These are phyloP conservation scores for Orobanche coerulescens DNA, from an alignment of 257 asterid species.

Conservation along the genomic window DNA sequence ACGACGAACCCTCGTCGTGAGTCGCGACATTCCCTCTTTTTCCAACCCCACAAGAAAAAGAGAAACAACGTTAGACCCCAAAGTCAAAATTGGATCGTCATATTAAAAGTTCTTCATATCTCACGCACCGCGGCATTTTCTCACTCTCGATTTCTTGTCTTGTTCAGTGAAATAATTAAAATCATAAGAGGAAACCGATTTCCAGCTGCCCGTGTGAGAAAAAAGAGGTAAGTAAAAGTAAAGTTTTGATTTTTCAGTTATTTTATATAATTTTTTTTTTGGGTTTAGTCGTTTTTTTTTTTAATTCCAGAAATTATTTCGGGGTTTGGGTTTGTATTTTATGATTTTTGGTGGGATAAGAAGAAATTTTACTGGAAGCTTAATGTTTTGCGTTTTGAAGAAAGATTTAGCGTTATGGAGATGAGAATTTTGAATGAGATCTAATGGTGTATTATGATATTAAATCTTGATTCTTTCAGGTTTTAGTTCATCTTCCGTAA, in stretches of 20 bases:
- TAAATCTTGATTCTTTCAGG: neutral
- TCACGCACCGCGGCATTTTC: constrained; percentile 1
- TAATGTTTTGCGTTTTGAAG: constrained; percentile 5
- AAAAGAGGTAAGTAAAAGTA: constrained; percentile 14
- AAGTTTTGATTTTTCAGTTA: constrained; percentile 23
- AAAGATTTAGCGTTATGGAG: neutral
- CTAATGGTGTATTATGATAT: neutral
- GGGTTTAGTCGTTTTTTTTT: constrained; percentile 3
- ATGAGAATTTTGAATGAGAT: constrained; percentile 22
- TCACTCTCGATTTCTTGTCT: neutral
- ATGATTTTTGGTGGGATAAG: constrained; percentile 21
- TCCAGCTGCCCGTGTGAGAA: constrained; percentile 12
- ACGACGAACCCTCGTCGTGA: too few relatives aligned
- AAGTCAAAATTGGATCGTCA: constrained; percentile 20
- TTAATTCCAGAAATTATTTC: neutral
- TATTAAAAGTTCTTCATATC: neutral
- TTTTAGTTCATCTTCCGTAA: neutral
- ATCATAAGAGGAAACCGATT: constrained; percentile 2
- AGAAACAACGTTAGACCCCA: neutral
- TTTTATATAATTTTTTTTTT: too few relatives aligned
- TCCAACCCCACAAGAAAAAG: constrained; percentile 5
- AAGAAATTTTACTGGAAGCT: constrained; percentile 17
- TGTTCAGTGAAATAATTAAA: neutral
- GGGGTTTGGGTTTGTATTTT: constrained; percentile 1
- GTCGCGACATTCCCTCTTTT: too few relatives aligned